These are phyloP conservation scores for Pyronema omphalodes DNA, from an alignment of 495 filamentous ascomycete species.

Conservation along the genomic window DNA sequence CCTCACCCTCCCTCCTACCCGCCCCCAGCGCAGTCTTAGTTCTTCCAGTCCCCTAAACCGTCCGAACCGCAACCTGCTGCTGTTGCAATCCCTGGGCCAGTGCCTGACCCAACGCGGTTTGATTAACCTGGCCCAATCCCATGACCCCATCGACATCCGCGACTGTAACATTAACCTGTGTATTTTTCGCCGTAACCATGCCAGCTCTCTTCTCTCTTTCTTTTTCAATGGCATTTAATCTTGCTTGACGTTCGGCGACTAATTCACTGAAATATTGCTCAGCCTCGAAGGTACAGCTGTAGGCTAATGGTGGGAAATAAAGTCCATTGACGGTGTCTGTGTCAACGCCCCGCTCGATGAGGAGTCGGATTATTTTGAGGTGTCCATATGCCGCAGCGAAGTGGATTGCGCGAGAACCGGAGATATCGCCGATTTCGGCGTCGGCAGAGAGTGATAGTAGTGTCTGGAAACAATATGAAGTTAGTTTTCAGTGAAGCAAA, in stretches of 20 bases:
- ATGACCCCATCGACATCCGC: too few relatives aligned
- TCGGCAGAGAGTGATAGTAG: slow-evolving; percentile 15
- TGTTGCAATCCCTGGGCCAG: too few relatives aligned
- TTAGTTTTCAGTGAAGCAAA: too few relatives aligned
- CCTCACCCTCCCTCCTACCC: too few relatives aligned
- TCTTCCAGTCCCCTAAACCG: too few relatives aligned
- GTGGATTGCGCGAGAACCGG: slow-evolving; percentile 65
- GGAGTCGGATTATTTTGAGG: slow-evolving; percentile 49
- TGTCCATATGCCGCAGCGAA: slow-evolving; percentile 47
- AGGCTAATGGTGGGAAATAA: slow-evolving; percentile 54
- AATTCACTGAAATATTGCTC: slow-evolving; percentile 57
- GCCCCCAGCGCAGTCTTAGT: too few relatives aligned
- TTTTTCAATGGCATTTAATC: neutral
- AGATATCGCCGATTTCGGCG: slow-evolving; percentile 32
- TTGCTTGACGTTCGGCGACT: slow-evolving; percentile 29
- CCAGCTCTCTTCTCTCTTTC: too few relatives aligned
- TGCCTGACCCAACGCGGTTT: too few relatives aligned
- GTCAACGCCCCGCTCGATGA: slow-evolving; percentile 50
- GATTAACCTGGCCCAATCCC: too few relatives aligned
- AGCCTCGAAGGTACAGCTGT: slow-evolving; percentile 52
- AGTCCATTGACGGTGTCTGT: slow-evolving; percentile 45
- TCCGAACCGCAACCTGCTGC: too few relatives aligned
- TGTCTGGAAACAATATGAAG: neutral
- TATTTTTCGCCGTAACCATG: too few relatives aligned
- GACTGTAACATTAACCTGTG: too few relatives aligned